Percentiles rank a stretch among this genome's conserved stretches.
These are phyloP conservation scores for Hyaloscypha variabilis DNA, from an alignment of 495 filamentous ascomycete species.

Conservation along the genomic window DNA sequence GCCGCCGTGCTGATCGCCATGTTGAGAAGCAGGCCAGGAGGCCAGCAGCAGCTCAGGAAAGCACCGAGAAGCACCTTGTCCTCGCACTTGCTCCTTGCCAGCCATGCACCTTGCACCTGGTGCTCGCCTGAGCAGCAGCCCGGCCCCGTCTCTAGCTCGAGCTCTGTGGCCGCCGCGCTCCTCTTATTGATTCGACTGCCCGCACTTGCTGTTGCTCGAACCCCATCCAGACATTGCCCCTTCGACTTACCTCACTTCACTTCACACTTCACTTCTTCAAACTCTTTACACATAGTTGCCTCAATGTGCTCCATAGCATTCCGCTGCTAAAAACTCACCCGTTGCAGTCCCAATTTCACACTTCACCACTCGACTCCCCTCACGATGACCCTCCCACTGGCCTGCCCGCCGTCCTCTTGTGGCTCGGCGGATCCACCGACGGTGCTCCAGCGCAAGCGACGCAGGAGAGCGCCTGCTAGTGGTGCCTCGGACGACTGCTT, in stretches of 20 bases:
- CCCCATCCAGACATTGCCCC: slow-evolving; percentile 21
- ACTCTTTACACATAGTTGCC: slow-evolving; percentile 1
- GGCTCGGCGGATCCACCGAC: slow-evolving; percentile 27
- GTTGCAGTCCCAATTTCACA: too few species aligned
- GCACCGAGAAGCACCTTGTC: background rate
- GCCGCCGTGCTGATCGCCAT: slow-evolving; percentile 26
- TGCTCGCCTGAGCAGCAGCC: slow-evolving; percentile 5
- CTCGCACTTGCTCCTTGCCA: background rate
- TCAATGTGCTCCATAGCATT: slow-evolving; percentile 13
- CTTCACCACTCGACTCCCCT: background rate
- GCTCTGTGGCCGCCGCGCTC: slow-evolving; percentile 9
- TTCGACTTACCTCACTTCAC: slow-evolving; percentile 11
- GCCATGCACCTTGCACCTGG: background rate
- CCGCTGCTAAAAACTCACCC: background rate
- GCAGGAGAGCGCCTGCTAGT: slow-evolving; percentile 83
- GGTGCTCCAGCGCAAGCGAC: slow-evolving; percentile 69
- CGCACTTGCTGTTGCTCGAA: slow-evolving; percentile 15
- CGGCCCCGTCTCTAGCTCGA: slow-evolving; percentile 23
- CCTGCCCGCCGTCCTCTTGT: slow-evolving; percentile 30
- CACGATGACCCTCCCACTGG: slow-evolving; percentile 33
- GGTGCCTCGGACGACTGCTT: slow-evolving; percentile 97
- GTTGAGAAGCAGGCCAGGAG: too few species aligned
- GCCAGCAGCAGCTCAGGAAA: background rate
- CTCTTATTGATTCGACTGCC: slow-evolving; percentile 27
- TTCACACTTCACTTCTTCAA: slow-evolving; percentile 8